Percentiles rank a stretch among this genome's conserved stretches.
Conservation (phyloP, 768 basidiomycete species). For the Sarcodon sp. region DNA sequence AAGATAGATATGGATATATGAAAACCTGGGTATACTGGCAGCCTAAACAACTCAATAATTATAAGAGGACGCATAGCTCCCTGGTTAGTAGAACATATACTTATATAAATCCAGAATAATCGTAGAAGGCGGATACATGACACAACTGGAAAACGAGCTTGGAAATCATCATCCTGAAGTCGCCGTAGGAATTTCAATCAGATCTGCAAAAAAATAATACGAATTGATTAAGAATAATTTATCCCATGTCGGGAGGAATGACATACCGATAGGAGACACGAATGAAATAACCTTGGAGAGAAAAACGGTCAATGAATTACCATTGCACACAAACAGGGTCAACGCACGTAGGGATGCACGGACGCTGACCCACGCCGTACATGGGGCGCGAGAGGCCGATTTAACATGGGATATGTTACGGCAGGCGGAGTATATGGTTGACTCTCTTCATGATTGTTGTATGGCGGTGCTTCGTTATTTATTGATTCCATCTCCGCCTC, state of each 20-base stretch:
- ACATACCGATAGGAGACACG: slow-evolving; percentile 25
- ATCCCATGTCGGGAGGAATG: neutral
- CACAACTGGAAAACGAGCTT: no score
- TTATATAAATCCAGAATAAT: no score
- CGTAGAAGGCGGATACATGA: no score
- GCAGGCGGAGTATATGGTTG: neutral
- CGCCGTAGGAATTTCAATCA: neutral
- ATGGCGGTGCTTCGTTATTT: slow-evolving; percentile 8
- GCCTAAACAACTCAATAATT: no score
- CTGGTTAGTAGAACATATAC: no score
- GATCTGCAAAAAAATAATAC: neutral
- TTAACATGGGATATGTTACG: neutral
- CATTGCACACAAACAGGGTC: neutral
- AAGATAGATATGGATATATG: no score
- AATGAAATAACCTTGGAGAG: slow-evolving; percentile 19
- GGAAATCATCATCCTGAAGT: no score
- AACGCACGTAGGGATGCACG: slow-evolving; percentile 19
- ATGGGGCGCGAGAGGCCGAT: neutral
- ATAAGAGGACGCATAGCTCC: no score
- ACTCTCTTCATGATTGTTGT: slow-evolving; percentile 2
- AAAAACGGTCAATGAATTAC: neutral
- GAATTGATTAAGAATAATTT: neutral
- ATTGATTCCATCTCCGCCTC: neutral
- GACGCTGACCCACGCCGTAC: slow-evolving; percentile 4
- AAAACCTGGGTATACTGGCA: no score